Evolutionary conservation across 257 asterid species (phyloP).

Genomic region (Petrea volubilis): DNA sequence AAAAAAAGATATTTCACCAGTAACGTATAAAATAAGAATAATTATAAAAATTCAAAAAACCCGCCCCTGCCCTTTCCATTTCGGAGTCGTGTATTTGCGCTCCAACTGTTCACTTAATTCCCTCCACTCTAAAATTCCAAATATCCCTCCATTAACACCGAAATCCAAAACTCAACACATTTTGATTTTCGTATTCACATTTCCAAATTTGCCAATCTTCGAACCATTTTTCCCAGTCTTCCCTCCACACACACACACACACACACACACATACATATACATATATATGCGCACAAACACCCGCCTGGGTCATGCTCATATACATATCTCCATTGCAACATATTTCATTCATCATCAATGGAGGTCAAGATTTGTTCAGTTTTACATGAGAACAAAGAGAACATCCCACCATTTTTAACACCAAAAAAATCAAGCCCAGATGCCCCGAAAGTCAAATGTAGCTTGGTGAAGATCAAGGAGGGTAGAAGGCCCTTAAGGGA

Average conservation of each 20-base stretch:
- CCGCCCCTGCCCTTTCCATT: too few species aligned
- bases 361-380: conserved; percentile 10
- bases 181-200: too few species aligned
- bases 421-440: background rate
- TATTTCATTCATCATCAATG: conserved; percentile 21
- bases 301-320: too few species aligned
- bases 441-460: conserved; percentile 5
- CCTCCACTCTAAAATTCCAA: background rate
- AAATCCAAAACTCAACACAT: too few species aligned
- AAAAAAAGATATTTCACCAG: too few species aligned
- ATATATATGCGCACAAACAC: too few species aligned
- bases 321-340: background rate
- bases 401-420: conserved; percentile 29
- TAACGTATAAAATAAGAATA: too few species aligned
- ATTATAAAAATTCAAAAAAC: too few species aligned
- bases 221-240: background rate
- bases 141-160: conserved; percentile 19
- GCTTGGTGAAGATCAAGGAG: conserved; percentile 8
- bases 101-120: too few species aligned
- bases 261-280: background rate
- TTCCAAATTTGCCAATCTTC: background rate
- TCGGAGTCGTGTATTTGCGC: too few species aligned
- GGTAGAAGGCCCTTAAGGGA: conserved; percentile 48
- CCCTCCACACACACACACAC: conserved; percentile 25
- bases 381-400: conserved; percentile 45